A percentile compares a stretch with the other conserved stretches of the same genome.
Conservation (phyloP, 208 protist species). For the Leishmania lainsoni region DNA sequence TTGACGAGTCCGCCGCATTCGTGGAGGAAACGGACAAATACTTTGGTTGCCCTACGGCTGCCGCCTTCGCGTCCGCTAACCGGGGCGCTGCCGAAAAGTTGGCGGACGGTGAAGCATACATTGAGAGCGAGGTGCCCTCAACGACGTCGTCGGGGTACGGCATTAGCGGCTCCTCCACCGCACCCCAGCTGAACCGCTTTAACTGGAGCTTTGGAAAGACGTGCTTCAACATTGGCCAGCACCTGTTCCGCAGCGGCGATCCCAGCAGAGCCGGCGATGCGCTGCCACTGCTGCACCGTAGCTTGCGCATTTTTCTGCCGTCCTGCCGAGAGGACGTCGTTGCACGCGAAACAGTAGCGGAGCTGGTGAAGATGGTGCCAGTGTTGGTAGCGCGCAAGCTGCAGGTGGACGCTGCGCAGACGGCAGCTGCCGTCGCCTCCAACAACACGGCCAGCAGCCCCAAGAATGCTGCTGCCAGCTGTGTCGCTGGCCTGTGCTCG, state of each 20-base stretch:
- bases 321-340: constrained; percentile 27
- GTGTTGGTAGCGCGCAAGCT: constrained; percentile 40
- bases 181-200: constrained; percentile 24
- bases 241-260: constrained; percentile 50
- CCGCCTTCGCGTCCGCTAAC: background rate
- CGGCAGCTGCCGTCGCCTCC: background rate
- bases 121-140: background rate
- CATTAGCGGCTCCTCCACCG: constrained; percentile 1
- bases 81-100: background rate
- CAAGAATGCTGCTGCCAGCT: background rate
- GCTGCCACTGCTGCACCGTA: constrained; percentile 58
- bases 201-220: constrained; percentile 65
- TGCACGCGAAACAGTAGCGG: constrained; percentile 27
- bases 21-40: constrained; percentile 26
- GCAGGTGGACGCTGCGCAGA: background rate
- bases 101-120: background rate
- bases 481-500: constrained; percentile 4
- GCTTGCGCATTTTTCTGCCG: constrained; percentile 58
- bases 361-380: constrained; percentile 55
- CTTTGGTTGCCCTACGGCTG: constrained; percentile 5
- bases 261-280: constrained; percentile 48
- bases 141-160: constrained; percentile 6
- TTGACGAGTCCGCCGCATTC: constrained; percentile 28
- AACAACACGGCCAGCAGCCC: background rate
- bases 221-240: constrained; percentile 72